These are phyloP conservation scores for Yamadazyma phyllophila DNA, from an alignment of 805 yeast genomes.

Conservation along the genomic window DNA sequence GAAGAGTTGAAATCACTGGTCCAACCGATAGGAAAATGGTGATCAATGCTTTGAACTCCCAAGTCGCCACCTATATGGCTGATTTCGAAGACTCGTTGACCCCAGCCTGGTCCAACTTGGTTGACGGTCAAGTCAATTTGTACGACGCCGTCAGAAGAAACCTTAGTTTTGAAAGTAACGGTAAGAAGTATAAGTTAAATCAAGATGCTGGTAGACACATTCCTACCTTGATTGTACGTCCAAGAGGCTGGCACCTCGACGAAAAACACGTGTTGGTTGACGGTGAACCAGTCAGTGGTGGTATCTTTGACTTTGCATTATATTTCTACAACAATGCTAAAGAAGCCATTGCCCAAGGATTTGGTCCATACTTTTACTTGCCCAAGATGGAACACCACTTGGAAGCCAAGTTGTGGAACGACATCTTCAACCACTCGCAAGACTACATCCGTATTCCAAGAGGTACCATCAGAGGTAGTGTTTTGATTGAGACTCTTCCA, in stretches of 20 bases:
- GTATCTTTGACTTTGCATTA: slow-evolving; percentile 75
- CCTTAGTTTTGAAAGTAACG: slow-evolving; percentile 42
- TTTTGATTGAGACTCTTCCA: slow-evolving; percentile 78
- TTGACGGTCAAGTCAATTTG: slow-evolving; percentile 78
- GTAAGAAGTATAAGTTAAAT: slow-evolving; percentile 44
- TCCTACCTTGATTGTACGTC: slow-evolving; percentile 80
- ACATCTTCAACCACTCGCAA: slow-evolving; percentile 72
- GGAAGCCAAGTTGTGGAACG: slow-evolving; percentile 84
- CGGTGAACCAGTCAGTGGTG: slow-evolving; percentile 75
- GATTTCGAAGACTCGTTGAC: slow-evolving; percentile 84
- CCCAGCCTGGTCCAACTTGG: slow-evolving; percentile 79
- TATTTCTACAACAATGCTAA: slow-evolving; percentile 75
- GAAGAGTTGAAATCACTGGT: slow-evolving; percentile 82
- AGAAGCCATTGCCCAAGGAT: slow-evolving; percentile 58
- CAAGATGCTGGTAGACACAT: slow-evolving; percentile 52
- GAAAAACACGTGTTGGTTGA: slow-evolving; percentile 71
- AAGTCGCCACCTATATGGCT: slow-evolving; percentile 80
- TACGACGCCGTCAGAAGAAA: slow-evolving; percentile 74
- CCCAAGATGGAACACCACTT: slow-evolving; percentile 87
- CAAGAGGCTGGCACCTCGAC: slow-evolving; percentile 85
- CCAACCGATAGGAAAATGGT: slow-evolving; percentile 85
- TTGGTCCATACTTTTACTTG: slow-evolving; percentile 78
- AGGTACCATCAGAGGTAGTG: slow-evolving; percentile 80
- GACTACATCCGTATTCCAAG: slow-evolving; percentile 66
- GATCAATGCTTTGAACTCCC: slow-evolving; percentile 74